These are phyloP conservation scores for Globisporangium orthogonon DNA, from an alignment of 352 stramenopile genomes.

Conservation along the genomic window DNA sequence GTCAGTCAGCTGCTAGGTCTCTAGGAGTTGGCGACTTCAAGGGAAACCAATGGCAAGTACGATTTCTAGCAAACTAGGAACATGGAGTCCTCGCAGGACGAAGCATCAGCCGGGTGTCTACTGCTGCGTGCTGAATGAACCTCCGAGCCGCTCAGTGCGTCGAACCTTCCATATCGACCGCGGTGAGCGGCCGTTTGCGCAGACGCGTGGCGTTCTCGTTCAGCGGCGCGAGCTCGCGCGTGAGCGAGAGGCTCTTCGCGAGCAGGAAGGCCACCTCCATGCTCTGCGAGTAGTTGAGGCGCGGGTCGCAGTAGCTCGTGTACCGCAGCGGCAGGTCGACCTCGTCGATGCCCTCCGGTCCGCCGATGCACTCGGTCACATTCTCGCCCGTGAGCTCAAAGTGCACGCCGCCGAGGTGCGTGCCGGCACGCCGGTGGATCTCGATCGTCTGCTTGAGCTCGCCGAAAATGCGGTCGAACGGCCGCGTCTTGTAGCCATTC, in stretches of 20 bases:
- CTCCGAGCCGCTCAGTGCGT: not conserved
- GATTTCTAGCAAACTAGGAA: no score
- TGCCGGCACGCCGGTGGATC: constrained; percentile 94
- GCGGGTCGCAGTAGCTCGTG: constrained; percentile 96
- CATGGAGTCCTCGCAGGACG: no score
- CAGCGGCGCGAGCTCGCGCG: constrained; percentile 55
- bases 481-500: constrained; percentile 95
- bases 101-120: no score
- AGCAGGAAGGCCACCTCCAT: constrained; percentile 98
- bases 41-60: no score
- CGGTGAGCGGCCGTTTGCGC: constrained; percentile 47
- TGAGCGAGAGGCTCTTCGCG: constrained; percentile 84
- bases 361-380: constrained; percentile 98
- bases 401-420: constrained; percentile 91
- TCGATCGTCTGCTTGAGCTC: constrained; percentile 98
- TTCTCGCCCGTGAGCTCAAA: constrained; percentile 98
- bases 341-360: constrained; percentile 92
- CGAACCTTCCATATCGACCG: not conserved
- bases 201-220: constrained; percentile 43
- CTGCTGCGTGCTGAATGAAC: not conserved
- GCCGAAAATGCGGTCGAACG: constrained; percentile 95
- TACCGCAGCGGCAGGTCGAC: constrained; percentile 91
- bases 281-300: constrained; percentile 97
- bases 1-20: no score
- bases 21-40: no score